Evolutionary conservation across 2,329 filamentous ascomycete genomes (phyloP).

Genomic region (Neonectria hederae): DNA sequence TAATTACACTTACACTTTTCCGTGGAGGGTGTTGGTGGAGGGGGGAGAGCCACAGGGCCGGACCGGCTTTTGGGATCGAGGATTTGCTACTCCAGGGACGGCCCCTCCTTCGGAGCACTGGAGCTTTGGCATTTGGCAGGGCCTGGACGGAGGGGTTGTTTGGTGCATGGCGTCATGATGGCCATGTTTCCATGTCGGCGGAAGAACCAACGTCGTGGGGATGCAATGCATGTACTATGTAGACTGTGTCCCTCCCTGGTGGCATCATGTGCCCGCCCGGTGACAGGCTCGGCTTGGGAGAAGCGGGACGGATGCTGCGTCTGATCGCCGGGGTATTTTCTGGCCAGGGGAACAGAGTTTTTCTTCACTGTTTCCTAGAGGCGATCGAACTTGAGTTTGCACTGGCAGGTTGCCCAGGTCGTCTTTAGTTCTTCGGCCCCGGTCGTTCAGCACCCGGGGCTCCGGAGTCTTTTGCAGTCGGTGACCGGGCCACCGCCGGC

Average conservation of each 20-base stretch:
- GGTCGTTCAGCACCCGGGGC: slow-evolving; percentile 17
- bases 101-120: slow-evolving; percentile 23
- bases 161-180: slow-evolving; percentile 40
- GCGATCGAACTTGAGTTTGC: slow-evolving; percentile 8
- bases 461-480: slow-evolving; percentile 15
- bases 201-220: slow-evolving; percentile 22
- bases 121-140: slow-evolving; percentile 11
- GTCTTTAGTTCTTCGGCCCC: slow-evolving; percentile 11
- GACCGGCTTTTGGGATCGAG: slow-evolving; percentile 11
- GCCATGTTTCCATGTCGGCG: slow-evolving; percentile 16
- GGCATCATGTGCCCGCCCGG: slow-evolving; percentile 32
- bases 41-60: slow-evolving; percentile 6
- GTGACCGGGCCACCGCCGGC: slow-evolving; percentile 19
- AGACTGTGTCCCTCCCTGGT: slow-evolving; percentile 9
- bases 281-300: slow-evolving; percentile 13
- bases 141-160: slow-evolving; percentile 7
- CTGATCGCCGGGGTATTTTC: slow-evolving; percentile 13
- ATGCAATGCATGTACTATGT: background rate
- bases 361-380: slow-evolving; percentile 9
- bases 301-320: slow-evolving; percentile 25
- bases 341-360: slow-evolving; percentile 25
- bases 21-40: background rate
- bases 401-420: slow-evolving; percentile 6
- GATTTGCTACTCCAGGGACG: slow-evolving; percentile 1
- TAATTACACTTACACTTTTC: slow-evolving; percentile 8